Conservation (phyloP, 2,329 filamentous ascomycete genomes). For the Cercospora nicotianae region DNA sequence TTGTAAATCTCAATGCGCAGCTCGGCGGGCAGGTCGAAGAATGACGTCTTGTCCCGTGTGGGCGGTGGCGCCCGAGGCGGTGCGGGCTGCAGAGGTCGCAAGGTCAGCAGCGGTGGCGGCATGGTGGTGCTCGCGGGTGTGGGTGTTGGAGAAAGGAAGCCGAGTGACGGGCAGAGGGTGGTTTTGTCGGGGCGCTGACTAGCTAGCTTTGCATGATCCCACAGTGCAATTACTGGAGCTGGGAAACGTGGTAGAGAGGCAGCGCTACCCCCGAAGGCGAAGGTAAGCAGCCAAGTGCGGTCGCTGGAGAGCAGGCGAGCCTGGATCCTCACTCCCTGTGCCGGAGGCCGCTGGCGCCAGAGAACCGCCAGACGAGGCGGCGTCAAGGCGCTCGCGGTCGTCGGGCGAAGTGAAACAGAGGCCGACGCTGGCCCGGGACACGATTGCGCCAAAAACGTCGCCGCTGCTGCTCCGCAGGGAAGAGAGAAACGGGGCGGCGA, state of each 20-base stretch:
- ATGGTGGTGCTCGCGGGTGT: slow-evolving; percentile 17
- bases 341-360: slow-evolving; percentile 4
- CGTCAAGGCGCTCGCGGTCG: neutral
- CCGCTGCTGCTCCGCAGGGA: neutral
- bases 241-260: slow-evolving; percentile 14
- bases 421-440: slow-evolving; percentile 2
- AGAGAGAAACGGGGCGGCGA: neutral
- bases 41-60: slow-evolving; percentile 15
- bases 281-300: slow-evolving; percentile 6
- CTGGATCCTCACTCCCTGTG: slow-evolving; percentile 3
- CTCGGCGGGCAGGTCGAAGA: slow-evolving; percentile 38
- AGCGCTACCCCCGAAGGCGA: slow-evolving; percentile 11
- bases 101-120: slow-evolving; percentile 20
- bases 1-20: slow-evolving; percentile 38
- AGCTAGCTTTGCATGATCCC: slow-evolving; percentile 16
- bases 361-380: slow-evolving; percentile 9
- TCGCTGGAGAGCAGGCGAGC: slow-evolving; percentile 10
- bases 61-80: slow-evolving; percentile 16
- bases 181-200: slow-evolving; percentile 13
- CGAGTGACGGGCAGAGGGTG: slow-evolving; percentile 5
- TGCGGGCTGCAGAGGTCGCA: slow-evolving; percentile 23
- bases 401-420: slow-evolving; percentile 7
- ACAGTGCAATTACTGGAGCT: slow-evolving; percentile 3
- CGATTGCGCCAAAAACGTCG: neutral
- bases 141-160: slow-evolving; percentile 7